Conservation (phyloP, 768 basidiomycete genomes). For the Termitomyces heimii region DNA sequence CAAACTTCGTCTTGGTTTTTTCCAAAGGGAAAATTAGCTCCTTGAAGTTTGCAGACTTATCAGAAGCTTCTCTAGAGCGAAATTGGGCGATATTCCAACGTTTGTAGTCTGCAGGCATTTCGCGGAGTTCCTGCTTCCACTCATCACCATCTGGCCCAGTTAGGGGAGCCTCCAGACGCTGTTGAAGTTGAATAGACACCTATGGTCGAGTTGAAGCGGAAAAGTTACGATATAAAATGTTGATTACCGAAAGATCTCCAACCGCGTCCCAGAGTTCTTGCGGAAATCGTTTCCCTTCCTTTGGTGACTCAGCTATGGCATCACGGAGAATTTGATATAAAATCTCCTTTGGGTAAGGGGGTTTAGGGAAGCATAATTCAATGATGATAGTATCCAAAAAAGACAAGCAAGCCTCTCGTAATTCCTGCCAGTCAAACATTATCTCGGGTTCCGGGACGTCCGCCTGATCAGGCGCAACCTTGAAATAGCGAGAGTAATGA, state of each 20-base stretch:
- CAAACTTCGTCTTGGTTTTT: constrained; percentile 40
- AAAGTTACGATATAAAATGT: constrained; percentile 12
- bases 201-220: constrained; percentile 17
- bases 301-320: constrained; percentile 66
- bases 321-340: constrained; percentile 65
- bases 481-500: constrained; percentile 71
- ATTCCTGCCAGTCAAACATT: constrained; percentile 58
- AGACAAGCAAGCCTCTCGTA: constrained; percentile 63
- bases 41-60: constrained; percentile 43
- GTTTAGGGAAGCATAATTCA: constrained; percentile 72
- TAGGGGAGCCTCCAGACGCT: constrained; percentile 57
- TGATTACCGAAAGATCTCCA: constrained; percentile 66
- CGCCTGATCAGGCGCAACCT: constrained; percentile 22
- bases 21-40: constrained; percentile 54
- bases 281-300: constrained; percentile 70
- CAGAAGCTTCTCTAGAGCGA: constrained; percentile 52
- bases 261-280: constrained; percentile 78
- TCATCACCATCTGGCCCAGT: constrained; percentile 46
- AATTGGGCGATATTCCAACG: constrained; percentile 66
- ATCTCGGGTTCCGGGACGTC: constrained; percentile 45
- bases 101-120: constrained; percentile 58
- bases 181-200: constrained; percentile 62
- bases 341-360: constrained; percentile 59
- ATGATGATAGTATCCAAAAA: constrained; percentile 82
- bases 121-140: constrained; percentile 43